These are phyloP conservation scores for Gossypium australe DNA, from an alignment of 345 rosid genomes.

Conservation along the genomic window DNA sequence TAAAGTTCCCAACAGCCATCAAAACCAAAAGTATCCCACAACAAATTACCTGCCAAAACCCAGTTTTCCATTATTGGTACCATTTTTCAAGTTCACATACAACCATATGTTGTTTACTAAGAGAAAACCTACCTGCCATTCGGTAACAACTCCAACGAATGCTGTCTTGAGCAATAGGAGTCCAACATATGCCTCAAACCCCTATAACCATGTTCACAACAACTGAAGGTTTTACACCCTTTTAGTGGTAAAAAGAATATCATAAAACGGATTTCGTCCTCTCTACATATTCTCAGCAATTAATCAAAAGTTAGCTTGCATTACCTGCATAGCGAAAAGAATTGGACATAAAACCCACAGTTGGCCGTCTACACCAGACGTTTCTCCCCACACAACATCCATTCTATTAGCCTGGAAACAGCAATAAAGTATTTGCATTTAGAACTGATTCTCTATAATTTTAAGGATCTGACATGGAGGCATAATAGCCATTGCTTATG, in stretches of 20 bases:
- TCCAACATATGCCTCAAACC: constrained; percentile 92
- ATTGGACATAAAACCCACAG: constrained; percentile 89
- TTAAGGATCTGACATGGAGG: background rate
- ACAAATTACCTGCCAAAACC: constrained; percentile 58
- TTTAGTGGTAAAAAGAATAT: background rate
- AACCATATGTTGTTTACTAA: background rate
- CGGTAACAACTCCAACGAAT: constrained; percentile 58
- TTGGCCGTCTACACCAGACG: constrained; percentile 96
- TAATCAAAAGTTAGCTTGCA: background rate
- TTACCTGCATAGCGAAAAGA: constrained; percentile 89
- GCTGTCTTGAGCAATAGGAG: constrained; percentile 71
- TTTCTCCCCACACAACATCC: constrained; percentile 99
- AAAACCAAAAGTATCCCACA: constrained; percentile 75
- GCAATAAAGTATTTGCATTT: background rate
- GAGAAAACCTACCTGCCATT: constrained; percentile 73
- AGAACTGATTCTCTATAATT: background rate
- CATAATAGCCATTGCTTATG: constrained; percentile 2
- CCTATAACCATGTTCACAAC: constrained; percentile 38
- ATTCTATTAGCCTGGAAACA: constrained; percentile 83
- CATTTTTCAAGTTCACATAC: background rate
- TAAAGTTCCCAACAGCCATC: constrained; percentile 93
- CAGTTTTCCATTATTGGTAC: background rate
- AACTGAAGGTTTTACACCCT: background rate
- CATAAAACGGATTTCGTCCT: background rate
- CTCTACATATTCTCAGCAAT: background rate